Evolutionary conservation across 2,329 filamentous ascomycete species (phyloP), one percentile per base, ranked within the genome.

Genomic region (Chaetomium globosum): DNA sequence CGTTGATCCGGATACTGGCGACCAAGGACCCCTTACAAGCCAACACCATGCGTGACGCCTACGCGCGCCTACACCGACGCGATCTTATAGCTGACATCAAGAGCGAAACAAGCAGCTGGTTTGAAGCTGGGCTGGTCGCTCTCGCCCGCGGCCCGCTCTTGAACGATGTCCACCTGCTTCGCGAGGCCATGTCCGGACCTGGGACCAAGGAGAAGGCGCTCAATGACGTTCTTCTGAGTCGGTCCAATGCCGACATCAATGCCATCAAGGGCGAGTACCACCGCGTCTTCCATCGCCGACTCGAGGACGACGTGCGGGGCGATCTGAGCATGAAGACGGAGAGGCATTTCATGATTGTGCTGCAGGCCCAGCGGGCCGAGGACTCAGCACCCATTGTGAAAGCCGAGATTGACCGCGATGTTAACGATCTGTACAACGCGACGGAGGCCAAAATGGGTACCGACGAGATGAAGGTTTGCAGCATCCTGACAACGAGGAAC

Each of bases 291-390:
- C 80, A 81, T 46, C 83, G 83, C 23, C 82, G 83, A 19, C 84
- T 98, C 0, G 89, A 93, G 72, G 79, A 81, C 13, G 90, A 90
- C 62, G 86, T 98, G 68, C 87, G 87, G 69, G 85, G 84, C 23
- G 94, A 98, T 71, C 80, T 98, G 23, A 94, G 90, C 70, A 85
- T 91, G 77, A 95, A 95, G 79, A 97, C 94, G 0, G 88, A 93
- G 75, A 82, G 88, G 23, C 87, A 97, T 71, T 98, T 97, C 79
- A 80, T 90, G 75, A 90, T 95, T 77, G 89, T 97, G 28, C 81
- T 96, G 49, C 83, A 86, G 36, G 92, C 88, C 2, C 86, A 83
- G 58, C 86, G 93, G 48, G 85, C 87, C 46, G 93, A 97, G 74
- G 93, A 98, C 69, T 87, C 87, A 2, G 83, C 85, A 0, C 92